These are phyloP conservation scores for Micractinium conductrix DNA, from an alignment of 139 green algal genomes.

Conservation along the genomic window DNA sequence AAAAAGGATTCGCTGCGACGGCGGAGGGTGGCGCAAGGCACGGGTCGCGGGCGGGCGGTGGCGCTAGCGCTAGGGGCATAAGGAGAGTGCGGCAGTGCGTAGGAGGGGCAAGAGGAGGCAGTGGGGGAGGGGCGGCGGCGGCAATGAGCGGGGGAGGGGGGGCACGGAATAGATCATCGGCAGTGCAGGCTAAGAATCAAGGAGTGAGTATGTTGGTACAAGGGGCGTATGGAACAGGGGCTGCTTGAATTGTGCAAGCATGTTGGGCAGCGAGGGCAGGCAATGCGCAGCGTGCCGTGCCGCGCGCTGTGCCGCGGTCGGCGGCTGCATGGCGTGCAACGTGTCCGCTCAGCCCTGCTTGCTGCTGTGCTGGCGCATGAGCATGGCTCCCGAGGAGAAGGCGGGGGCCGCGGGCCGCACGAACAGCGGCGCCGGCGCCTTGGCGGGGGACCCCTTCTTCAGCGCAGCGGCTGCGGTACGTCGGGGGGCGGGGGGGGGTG, in stretches of 20 bases:
- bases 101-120: too few relatives aligned
- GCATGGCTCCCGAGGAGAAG: not conserved
- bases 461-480: not conserved
- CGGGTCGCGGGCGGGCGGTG: too few relatives aligned
- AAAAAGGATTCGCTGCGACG: too few relatives aligned
- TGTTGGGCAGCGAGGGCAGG: too few relatives aligned
- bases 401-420: not conserved
- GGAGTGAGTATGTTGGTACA: not conserved
- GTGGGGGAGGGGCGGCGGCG: too few relatives aligned
- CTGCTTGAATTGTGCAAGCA: not conserved
- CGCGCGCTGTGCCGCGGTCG: not conserved
- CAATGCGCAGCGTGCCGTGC: too few relatives aligned
- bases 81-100: too few relatives aligned
- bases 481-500: not conserved
- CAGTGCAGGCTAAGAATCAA: too few relatives aligned
- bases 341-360: not conserved
- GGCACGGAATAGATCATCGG: too few relatives aligned
- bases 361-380: conserved; percentile 28
- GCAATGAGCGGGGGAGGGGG: too few relatives aligned
- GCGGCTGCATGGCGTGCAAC: not conserved
- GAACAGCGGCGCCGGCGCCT: not conserved
- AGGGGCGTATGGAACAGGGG: not conserved
- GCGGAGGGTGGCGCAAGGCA: too few relatives aligned
- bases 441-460: not conserved
- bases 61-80: too few relatives aligned